Base-by-base conservation (phyloP, 1,284 basidiomycete species). In the Erythrobasidium hasegawianum region DNA sequence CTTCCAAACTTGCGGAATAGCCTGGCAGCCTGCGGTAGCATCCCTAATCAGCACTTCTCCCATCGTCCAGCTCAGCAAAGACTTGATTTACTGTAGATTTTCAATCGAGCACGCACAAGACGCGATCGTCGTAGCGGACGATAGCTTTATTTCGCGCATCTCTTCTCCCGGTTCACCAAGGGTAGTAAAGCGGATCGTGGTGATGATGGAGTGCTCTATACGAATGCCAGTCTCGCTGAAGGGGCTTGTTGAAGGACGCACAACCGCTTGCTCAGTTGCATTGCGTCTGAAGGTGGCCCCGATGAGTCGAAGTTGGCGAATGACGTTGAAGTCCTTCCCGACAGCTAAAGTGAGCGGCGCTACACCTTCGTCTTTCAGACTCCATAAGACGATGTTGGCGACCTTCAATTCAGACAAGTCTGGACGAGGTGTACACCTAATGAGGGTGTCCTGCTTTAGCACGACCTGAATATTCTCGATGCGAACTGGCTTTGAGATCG, bases 311-410 rank as follows among this genome's bases (percentile, higher is more conserved):
- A 33, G 33, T 11, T 33, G 33, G 33, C 33, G 33, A 33, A 33
- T 33, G 11, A 33, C 11, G 11, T 33, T 33, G 33, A 33, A 33
- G 11, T 33, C 33, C 33, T 33, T 33, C 33, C 33, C 33, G 11
- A 11, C 33, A 11, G 33, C 33, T 11, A 64, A 27, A 10, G n/a
- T 56, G 5, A 64, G 22, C 1, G 52, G 61, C 27, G 52, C 54
- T 9, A 56, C 9, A 14, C 50, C 59, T 33, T 33, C 45, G n/a
- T 47, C 7, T 7, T 47, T 24, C 45, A 24, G 16, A 14, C 45
- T 47, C 45, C 45, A 47, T 14, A 47, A 24, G n/a, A 47, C 45
- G 4, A 47, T n/a, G 22, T 47, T 24, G 22, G 22, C n/a, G 14
- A 24, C n/a, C 45, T 47, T 47, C 8, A 7, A 14, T 24, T 47